Percentiles rank a stretch among this genome's conserved stretches.
Evolutionary conservation across 495 filamentous ascomycete species (phyloP).

Genomic region (Lasiosphaeria ovina): DNA sequence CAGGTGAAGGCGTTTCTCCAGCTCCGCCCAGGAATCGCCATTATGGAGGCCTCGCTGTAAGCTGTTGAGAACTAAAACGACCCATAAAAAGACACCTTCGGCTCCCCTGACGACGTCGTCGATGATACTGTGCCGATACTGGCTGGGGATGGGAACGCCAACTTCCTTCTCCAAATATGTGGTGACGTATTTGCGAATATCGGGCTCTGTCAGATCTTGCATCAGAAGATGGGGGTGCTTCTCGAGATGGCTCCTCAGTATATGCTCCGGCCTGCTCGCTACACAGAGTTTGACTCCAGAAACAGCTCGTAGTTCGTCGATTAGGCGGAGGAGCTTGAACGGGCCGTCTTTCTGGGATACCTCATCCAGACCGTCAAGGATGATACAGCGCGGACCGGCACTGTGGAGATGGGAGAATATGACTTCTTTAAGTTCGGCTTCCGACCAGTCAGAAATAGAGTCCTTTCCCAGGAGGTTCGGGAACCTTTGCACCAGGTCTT

Average conservation of each 20-base stretch:
- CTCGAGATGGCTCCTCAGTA: neutral
- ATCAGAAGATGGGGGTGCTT: neutral
- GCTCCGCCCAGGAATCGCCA: neutral
- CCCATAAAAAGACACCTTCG: slow-evolving; percentile 1
- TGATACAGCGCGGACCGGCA: neutral
- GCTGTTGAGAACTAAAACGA: neutral
- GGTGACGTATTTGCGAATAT: neutral
- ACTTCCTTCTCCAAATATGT: neutral
- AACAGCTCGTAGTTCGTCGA: neutral
- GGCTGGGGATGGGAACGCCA: neutral
- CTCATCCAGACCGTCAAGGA: slow-evolving; percentile 1
- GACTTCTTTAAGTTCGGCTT: neutral
- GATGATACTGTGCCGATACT: neutral
- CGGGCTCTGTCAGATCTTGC: neutral
- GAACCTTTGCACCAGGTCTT: neutral
- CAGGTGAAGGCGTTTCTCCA: neutral
- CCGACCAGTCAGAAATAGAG: neutral
- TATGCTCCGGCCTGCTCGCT: slow-evolving; percentile 1
- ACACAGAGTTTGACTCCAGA: neutral
- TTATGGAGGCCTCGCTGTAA: neutral
- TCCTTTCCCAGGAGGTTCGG: neutral
- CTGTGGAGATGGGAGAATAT: neutral
- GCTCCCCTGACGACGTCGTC: neutral
- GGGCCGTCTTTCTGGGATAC: neutral
- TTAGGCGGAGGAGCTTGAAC: neutral